These are phyloP conservation scores for Lodderomyces margitis DNA, from an alignment of 1,139 yeast species.

Conservation along the genomic window DNA sequence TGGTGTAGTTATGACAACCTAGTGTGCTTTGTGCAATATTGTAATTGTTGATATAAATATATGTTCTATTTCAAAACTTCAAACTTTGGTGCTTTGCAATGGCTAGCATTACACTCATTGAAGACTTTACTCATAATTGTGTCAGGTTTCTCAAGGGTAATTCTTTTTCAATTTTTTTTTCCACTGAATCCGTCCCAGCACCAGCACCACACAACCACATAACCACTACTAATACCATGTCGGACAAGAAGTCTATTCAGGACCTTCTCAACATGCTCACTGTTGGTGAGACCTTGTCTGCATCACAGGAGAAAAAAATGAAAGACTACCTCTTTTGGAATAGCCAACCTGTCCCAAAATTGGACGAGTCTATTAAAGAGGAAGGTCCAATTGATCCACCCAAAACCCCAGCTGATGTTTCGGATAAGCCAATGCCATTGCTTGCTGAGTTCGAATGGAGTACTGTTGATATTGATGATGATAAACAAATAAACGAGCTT, in stretches of 20 bases:
- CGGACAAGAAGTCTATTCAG: constrained; percentile 32
- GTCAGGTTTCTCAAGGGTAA: too few relatives aligned
- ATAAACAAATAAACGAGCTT: constrained; percentile 66
- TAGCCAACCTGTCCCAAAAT: constrained; percentile 89
- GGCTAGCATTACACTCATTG: too few relatives aligned
- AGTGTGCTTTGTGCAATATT: too few relatives aligned
- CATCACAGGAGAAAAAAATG: constrained; percentile 63
- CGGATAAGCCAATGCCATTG: constrained; percentile 67
- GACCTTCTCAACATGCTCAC: constrained; percentile 50
- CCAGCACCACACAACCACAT: too few relatives aligned
- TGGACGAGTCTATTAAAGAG: constrained; percentile 58
- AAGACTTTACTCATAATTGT: too few relatives aligned
- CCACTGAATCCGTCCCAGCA: too few relatives aligned
- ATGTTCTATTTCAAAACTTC: too few relatives aligned
- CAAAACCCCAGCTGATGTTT: constrained; percentile 71
- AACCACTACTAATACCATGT: too few relatives aligned
- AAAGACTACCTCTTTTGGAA: constrained; percentile 96
- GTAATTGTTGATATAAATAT: too few relatives aligned
- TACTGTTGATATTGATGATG: constrained; percentile 63
- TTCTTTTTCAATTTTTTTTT: too few relatives aligned
- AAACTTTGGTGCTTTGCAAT: too few relatives aligned
- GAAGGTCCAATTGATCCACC: constrained; percentile 82
- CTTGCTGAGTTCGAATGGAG: constrained; percentile 86
- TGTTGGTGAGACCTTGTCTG: constrained; percentile 46
- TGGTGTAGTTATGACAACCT: too few relatives aligned